Percentiles rank a stretch among this genome's conserved stretches.
Conservation (phyloP, 768 basidiomycete genomes). For the Tephrocybe sp. region DNA sequence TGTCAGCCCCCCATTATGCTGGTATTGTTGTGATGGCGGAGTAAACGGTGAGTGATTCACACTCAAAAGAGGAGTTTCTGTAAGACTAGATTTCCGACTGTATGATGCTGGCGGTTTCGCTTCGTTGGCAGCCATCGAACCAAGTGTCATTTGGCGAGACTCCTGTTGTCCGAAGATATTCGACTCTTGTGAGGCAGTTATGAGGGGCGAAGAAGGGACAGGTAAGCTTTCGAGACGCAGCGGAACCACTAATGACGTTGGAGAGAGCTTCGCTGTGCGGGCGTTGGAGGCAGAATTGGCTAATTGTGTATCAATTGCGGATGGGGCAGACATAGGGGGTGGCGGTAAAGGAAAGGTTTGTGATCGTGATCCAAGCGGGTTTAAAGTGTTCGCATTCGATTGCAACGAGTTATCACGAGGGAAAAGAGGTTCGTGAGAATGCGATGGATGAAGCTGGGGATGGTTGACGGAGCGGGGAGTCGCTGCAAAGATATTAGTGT, state of each 20-base stretch:
- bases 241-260: constrained; percentile 38
- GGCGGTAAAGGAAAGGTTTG: constrained; percentile 20
- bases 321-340: constrained; percentile 22
- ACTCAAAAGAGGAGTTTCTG: constrained; percentile 20
- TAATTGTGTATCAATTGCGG: constrained; percentile 5
- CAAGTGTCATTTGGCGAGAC: constrained; percentile 7
- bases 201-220: constrained; percentile 25
- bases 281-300: constrained; percentile 18
- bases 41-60: constrained; percentile 5
- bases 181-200: constrained; percentile 28
- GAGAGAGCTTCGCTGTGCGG: constrained; percentile 29
- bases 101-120: constrained; percentile 10
- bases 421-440: constrained; percentile 38
- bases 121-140: constrained; percentile 9
- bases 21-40: constrained; percentile 9
- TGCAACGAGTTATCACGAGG: constrained; percentile 23
- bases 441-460: constrained; percentile 33
- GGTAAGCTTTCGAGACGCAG: constrained; percentile 33
- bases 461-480: constrained; percentile 27
- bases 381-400: constrained; percentile 16
- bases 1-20: constrained; percentile 10
- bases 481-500: constrained; percentile 20
- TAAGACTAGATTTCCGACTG: constrained; percentile 35
- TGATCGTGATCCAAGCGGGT: constrained; percentile 16
- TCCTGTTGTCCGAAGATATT: constrained; percentile 20